Percentiles rank a stretch among this genome's conserved stretches.
Evolutionary conservation across 257 asterid species (phyloP).

Genomic region (Przewalskia tangutica): DNA sequence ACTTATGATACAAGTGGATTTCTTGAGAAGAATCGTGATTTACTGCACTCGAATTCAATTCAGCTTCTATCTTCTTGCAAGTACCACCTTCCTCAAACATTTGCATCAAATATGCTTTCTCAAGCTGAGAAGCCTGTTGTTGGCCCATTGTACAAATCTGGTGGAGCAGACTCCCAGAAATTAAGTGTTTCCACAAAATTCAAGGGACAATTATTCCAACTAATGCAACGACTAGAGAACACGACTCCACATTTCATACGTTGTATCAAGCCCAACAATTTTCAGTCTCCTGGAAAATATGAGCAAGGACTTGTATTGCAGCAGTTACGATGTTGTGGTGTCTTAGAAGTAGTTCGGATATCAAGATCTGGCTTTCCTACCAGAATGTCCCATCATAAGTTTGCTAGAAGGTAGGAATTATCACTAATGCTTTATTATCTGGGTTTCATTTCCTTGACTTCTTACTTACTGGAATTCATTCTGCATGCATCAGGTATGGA

Average conservation of each 20-base stretch:
- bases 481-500: slow-evolving; percentile 57
- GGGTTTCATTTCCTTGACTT: background rate
- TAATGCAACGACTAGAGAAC: slow-evolving; percentile 90
- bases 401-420: slow-evolving; percentile 68
- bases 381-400: slow-evolving; percentile 89
- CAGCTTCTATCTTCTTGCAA: slow-evolving; percentile 85
- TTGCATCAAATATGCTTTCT: slow-evolving; percentile 77
- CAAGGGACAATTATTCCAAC: slow-evolving; percentile 85
- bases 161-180: slow-evolving; percentile 97
- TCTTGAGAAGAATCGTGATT: slow-evolving; percentile 96
- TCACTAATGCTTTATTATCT: background rate
- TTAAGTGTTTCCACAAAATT: slow-evolving; percentile 88
- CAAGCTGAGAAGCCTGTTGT: slow-evolving; percentile 82
- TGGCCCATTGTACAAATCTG: slow-evolving; percentile 80
- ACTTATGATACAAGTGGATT: slow-evolving; percentile 81
- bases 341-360: slow-evolving; percentile 93
- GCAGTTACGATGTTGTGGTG: slow-evolving; percentile 95
- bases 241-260: slow-evolving; percentile 98
- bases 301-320: slow-evolving; percentile 81
- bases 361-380: slow-evolving; percentile 98
- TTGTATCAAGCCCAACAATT: slow-evolving; percentile 89
- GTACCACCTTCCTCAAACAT: slow-evolving; percentile 77
- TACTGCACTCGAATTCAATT: slow-evolving; percentile 80
- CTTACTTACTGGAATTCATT: background rate
- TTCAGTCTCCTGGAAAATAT: slow-evolving; percentile 72